A percentile compares a stretch with the other conserved stretches of the same genome.
These are phyloP conservation scores for Fusarium tjaetaba DNA, from an alignment of 2,329 filamentous ascomycete species.

Conservation along the genomic window DNA sequence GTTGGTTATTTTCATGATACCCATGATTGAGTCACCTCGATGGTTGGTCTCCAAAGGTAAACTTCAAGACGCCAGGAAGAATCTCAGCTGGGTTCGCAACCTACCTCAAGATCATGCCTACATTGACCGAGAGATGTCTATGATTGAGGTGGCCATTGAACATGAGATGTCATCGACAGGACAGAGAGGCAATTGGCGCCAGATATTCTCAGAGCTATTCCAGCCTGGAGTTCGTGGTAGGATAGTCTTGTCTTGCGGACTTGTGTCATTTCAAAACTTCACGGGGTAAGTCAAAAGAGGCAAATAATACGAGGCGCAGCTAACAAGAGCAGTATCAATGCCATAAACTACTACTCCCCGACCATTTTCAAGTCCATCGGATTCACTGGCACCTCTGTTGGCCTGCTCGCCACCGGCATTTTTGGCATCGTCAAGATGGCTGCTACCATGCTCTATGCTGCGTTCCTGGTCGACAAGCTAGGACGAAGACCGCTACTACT, in stretches of 20 bases:
- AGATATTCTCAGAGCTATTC: not conserved
- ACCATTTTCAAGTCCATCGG: not conserved
- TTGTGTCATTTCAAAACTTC: not conserved
- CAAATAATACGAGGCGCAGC: rapidly evolving
- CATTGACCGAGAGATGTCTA: not conserved
- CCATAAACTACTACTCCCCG: not conserved
- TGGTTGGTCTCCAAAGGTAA: not conserved
- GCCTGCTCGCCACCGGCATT: not conserved
- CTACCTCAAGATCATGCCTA: not conserved
- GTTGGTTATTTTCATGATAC: not conserved
- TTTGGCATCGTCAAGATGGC: not conserved
- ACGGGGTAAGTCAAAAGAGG: not conserved
- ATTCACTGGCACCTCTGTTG: not conserved
- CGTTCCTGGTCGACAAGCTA: not conserved
- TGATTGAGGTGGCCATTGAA: not conserved
- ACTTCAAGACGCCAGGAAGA: not conserved
- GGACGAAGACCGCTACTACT: not conserved
- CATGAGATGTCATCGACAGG: not conserved
- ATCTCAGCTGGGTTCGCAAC: not conserved
- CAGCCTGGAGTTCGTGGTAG: not conserved
- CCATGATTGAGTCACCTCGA: not conserved
- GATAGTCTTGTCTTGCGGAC: not conserved
- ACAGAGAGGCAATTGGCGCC: not conserved
- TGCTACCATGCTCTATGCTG: not conserved
- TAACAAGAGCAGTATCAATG: not conserved